A percentile compares a stretch with the other conserved stretches of the same genome.
Evolutionary conservation across 225 moss, liverwort and hornwort genomes (phyloP).

Genomic region (Antitrichia curtipendula): DNA sequence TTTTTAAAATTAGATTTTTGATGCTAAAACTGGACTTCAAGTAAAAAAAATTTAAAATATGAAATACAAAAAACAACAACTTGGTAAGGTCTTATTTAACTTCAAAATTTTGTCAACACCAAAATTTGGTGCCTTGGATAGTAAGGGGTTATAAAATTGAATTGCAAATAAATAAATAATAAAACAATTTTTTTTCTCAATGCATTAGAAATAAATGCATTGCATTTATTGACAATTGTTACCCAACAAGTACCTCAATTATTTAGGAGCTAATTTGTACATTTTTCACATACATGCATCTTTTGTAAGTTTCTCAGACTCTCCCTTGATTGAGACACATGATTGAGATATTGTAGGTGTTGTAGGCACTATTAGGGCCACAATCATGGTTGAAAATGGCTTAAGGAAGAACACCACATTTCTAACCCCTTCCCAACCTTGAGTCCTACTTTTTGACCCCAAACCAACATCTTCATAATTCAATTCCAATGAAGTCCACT

Average conservation of each 20-base stretch:
- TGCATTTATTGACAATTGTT: not conserved
- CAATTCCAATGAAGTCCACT: too few relatives aligned
- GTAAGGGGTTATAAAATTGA: too few relatives aligned
- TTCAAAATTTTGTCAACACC: too few relatives aligned
- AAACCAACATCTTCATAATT: not conserved
- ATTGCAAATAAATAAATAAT: not conserved
- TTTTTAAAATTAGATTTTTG: too few relatives aligned
- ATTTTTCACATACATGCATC: not conserved
- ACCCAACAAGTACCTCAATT: too few relatives aligned
- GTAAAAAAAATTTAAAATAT: too few relatives aligned
- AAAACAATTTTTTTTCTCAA: not conserved
- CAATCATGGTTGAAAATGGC: not conserved
- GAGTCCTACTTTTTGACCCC: not conserved
- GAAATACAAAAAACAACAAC: too few relatives aligned
- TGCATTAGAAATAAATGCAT: too few relatives aligned
- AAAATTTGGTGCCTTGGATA: too few relatives aligned
- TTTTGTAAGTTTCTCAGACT: not conserved
- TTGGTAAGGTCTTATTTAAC: too few relatives aligned
- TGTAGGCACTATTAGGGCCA: not conserved
- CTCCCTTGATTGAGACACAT: not conserved
- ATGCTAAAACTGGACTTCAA: too few relatives aligned
- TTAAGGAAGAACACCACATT: not conserved
- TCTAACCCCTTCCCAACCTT: rapidly evolving
- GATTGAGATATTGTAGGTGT: too few relatives aligned
- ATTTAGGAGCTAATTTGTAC: not conserved